Evolutionary conservation across 352 stramenopile genomes (phyloP).

Genomic region (Pseudoperonospora humuli): DNA sequence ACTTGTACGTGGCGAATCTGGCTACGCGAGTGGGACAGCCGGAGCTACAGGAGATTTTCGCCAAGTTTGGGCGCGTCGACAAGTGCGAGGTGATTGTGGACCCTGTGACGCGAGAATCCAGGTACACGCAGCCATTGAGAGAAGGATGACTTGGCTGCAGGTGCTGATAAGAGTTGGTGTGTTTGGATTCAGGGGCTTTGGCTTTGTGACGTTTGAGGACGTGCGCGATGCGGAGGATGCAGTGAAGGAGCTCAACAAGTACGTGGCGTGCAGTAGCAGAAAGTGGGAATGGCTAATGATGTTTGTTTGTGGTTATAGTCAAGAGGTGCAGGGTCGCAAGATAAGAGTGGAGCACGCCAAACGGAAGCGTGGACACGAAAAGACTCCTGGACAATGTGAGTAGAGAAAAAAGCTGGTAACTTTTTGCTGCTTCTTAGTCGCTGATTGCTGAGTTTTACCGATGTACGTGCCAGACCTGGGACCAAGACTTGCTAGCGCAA

Average conservation of each 20-base stretch:
- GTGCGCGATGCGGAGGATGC: conserved; percentile 66
- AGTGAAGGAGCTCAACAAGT: conserved; percentile 77
- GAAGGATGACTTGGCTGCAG: too few relatives aligned
- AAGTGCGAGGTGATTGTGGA: conserved; percentile 81
- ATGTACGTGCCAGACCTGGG: conserved; percentile 44
- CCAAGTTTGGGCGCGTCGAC: conserved; percentile 61
- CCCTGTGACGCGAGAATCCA: conserved; percentile 64
- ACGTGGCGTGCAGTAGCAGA: conserved; percentile 5
- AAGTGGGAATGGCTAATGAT: conserved; percentile 1
- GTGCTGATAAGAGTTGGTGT: too few relatives aligned
- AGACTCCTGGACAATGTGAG: conserved; percentile 80
- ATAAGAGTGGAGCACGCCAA: conserved; percentile 79
- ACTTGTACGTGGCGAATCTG: conserved; percentile 75
- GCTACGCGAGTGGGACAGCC: conserved; percentile 40
- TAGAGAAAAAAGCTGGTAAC: background rate
- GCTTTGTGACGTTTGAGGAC: conserved; percentile 75
- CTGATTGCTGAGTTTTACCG: background rate
- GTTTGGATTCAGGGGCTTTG: conserved; percentile 43
- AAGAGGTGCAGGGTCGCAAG: conserved; percentile 62
- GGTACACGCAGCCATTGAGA: too few relatives aligned
- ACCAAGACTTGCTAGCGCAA: conserved; percentile 59
- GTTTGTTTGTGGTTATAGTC: conserved; percentile 26
- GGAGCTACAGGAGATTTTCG: conserved; percentile 65
- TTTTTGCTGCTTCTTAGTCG: background rate
- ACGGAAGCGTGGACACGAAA: conserved; percentile 69